Percentiles rank a stretch among this genome's conserved stretches.
phyloP scores from a whole-genome alignment of 2,329 filamentous ascomycete species.

The Fusarium nelsonii region DNA sequence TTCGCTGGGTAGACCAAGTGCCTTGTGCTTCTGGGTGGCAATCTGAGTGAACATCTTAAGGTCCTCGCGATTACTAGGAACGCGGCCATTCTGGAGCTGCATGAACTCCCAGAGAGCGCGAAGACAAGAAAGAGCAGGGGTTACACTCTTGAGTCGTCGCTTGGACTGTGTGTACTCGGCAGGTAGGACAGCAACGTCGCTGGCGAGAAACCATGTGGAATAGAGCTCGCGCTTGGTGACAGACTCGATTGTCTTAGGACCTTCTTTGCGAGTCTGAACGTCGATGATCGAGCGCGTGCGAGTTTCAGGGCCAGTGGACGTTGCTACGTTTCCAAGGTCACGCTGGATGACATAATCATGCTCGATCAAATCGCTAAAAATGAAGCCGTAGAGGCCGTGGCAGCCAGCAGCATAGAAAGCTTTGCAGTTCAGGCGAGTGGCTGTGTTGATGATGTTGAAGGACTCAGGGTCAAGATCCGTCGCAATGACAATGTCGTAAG shows the following conservation, averaged over 20 bases:
- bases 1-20: conserved; percentile 76
- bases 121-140: conserved; percentile 85
- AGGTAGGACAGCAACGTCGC: conserved; percentile 77
- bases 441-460: conserved; percentile 85
- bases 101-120: conserved; percentile 90
- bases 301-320: conserved; percentile 73
- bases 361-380: conserved; percentile 91
- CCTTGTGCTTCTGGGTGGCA: conserved; percentile 81
- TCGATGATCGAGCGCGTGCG: conserved; percentile 80
- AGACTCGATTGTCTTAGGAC: conserved; percentile 78
- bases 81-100: conserved; percentile 64
- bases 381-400: conserved; percentile 93
- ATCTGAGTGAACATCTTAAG: conserved; percentile 81
- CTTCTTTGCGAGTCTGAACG: conserved; percentile 77
- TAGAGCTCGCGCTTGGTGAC: conserved; percentile 94
- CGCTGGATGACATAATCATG: conserved; percentile 93
- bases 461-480: conserved; percentile 85
- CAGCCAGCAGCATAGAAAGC: conserved; percentile 91
- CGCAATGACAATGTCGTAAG: conserved; percentile 88
- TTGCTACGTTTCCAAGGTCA: conserved; percentile 80
- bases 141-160: conserved; percentile 80
- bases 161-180: conserved; percentile 75
- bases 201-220: conserved; percentile 87
- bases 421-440: conserved; percentile 80
- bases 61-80: conserved; percentile 72